Conservation (phyloP, 2,329 filamentous ascomycete species). For the Xylaria sp. region DNA sequence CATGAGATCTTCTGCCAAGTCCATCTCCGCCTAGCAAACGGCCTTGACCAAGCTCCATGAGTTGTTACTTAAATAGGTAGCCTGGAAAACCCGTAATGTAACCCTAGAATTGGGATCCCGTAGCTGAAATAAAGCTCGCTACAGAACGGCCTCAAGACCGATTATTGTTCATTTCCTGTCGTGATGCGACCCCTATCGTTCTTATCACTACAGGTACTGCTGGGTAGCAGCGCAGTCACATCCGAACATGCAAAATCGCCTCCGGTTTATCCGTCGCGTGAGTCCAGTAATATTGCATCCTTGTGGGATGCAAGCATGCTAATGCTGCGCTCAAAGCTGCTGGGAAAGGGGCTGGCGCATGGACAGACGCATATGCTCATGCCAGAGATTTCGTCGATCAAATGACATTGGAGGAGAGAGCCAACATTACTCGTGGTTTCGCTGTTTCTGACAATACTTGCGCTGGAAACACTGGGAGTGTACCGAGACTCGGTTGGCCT, state of each 20-base stretch:
- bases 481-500: slow-evolving; percentile 58
- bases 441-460: slow-evolving; percentile 60
- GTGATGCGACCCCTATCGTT: slow-evolving; percentile 39
- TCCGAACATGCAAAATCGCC: slow-evolving; percentile 46
- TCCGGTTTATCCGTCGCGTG: slow-evolving; percentile 48
- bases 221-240: slow-evolving; percentile 31
- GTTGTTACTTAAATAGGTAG: slow-evolving; percentile 18
- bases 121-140: neutral
- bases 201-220: slow-evolving; percentile 33
- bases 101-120: neutral
- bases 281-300: slow-evolving; percentile 30
- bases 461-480: slow-evolving; percentile 59
- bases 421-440: slow-evolving; percentile 59
- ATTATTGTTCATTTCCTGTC: slow-evolving; percentile 17
- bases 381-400: slow-evolving; percentile 67
- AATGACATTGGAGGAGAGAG: slow-evolving; percentile 75
- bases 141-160: neutral
- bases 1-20: slow-evolving; percentile 24
- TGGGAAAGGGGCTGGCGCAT: slow-evolving; percentile 54
- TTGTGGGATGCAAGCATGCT: neutral
- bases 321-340: slow-evolving; percentile 43
- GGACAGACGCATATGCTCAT: slow-evolving; percentile 68
- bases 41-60: slow-evolving; percentile 16
- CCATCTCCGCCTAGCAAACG: neutral
- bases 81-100: neutral